These are phyloP conservation scores for Przewalskia tangutica DNA, from an alignment of 257 asterid genomes.

Conservation along the genomic window DNA sequence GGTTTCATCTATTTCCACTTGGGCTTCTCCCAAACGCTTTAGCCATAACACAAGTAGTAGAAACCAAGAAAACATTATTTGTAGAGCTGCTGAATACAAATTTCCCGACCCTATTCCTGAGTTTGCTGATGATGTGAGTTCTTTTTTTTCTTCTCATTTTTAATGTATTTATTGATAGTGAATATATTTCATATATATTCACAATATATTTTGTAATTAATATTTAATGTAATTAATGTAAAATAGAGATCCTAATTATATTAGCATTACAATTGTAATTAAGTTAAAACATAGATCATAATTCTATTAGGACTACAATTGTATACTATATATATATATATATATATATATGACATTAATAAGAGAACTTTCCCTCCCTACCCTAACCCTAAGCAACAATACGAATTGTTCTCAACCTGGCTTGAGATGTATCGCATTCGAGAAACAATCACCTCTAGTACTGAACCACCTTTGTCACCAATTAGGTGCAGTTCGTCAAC, in stretches of 20 bases:
- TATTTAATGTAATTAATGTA: too few relatives aligned
- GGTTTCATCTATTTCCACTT: background rate
- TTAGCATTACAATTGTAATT: too few relatives aligned
- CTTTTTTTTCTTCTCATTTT: background rate
- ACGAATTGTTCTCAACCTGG: slow-evolving; percentile 16
- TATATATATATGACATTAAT: too few relatives aligned
- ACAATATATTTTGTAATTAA: too few relatives aligned
- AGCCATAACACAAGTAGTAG: background rate
- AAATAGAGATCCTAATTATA: too few relatives aligned
- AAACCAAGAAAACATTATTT: slow-evolving; percentile 21
- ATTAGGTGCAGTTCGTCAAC: slow-evolving; percentile 1
- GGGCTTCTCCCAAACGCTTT: background rate
- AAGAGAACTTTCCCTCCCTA: too few relatives aligned
- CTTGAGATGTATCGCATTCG: slow-evolving; percentile 24
- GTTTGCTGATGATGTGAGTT: slow-evolving; percentile 75
- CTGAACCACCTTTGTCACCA: slow-evolving; percentile 29
- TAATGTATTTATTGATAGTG: background rate
- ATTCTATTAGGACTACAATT: too few relatives aligned
- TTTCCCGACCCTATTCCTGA: slow-evolving; percentile 97
- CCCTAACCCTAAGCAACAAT: slow-evolving; percentile 24
- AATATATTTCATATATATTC: too few relatives aligned
- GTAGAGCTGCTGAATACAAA: slow-evolving; percentile 81
- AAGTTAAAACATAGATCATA: too few relatives aligned
- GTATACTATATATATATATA: too few relatives aligned
- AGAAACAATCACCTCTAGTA: slow-evolving; percentile 28